Percentiles rank a stretch among this genome's conserved stretches.
These are phyloP conservation scores for Nymphaea colorata DNA, from an alignment of 164 flowering plant species.

Conservation along the genomic window DNA sequence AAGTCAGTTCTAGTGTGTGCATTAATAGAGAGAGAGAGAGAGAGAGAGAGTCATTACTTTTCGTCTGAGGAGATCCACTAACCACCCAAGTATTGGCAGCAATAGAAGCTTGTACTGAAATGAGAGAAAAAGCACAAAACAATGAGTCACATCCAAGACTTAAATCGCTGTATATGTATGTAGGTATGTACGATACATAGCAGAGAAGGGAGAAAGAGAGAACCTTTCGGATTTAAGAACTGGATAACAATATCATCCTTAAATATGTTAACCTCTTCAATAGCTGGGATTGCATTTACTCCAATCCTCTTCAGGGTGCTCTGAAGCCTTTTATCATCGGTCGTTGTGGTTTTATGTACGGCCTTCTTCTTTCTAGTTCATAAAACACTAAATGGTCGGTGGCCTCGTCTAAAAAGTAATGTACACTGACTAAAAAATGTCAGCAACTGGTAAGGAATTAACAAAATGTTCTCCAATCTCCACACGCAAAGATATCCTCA, in stretches of 20 bases:
- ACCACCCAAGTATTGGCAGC: conserved; percentile 97
- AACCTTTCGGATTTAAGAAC: conserved; percentile 43
- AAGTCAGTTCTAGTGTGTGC: no score
- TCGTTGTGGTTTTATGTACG: conserved; percentile 69
- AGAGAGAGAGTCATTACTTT: conserved; percentile 22
- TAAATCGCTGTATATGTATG: no score
- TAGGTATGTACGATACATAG: neutral
- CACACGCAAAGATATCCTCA: no score
- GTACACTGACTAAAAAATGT: no score
- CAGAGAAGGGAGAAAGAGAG: neutral
- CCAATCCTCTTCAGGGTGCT: conserved; percentile 77
- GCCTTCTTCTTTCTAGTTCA: conserved; percentile 77
- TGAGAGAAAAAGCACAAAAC: no score
- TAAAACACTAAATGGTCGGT: neutral
- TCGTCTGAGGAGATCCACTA: conserved; percentile 81
- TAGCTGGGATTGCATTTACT: conserved; percentile 43
- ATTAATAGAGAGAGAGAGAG: neutral
- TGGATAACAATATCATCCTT: conserved; percentile 45
- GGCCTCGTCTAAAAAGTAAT: no score
- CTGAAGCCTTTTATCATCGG: conserved; percentile 80
- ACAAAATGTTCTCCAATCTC: no score
- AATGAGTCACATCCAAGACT: no score
- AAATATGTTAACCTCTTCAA: conserved; percentile 50
- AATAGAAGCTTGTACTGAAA: conserved; percentile 83
- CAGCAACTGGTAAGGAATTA: no score